Conservation (phyloP, 2,329 filamentous ascomycete species). For the Tolypocladium capitatum region DNA sequence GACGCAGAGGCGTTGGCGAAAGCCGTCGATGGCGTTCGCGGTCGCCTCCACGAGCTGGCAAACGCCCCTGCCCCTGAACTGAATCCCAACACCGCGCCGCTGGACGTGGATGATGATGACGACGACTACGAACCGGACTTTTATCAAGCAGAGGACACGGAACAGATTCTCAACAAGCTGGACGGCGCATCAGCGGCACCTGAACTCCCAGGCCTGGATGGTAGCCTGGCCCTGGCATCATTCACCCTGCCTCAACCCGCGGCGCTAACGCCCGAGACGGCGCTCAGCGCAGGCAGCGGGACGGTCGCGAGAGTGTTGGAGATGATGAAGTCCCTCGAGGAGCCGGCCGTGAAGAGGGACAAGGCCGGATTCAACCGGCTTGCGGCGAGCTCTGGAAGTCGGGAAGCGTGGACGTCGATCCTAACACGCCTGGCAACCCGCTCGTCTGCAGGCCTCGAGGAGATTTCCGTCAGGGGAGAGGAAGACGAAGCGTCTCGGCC, state of each 20-base stretch:
- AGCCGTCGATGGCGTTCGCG: constrained; percentile 53
- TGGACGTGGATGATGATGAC: constrained; percentile 68
- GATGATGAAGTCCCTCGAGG: constrained; percentile 62
- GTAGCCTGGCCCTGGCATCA: constrained; percentile 52
- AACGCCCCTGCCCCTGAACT: constrained; percentile 30
- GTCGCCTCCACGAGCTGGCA: constrained; percentile 32
- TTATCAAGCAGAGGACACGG: constrained; percentile 60
- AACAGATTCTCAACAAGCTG: constrained; percentile 66
- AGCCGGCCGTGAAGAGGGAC: constrained; percentile 45
- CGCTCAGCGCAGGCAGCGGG: constrained; percentile 59
- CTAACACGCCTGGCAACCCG: constrained; percentile 76
- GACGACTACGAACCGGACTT: constrained; percentile 83
- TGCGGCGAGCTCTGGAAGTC: constrained; percentile 70
- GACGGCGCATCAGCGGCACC: constrained; percentile 51
- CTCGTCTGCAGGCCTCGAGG: constrained; percentile 57
- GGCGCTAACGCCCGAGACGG: constrained; percentile 56
- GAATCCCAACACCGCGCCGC: constrained; percentile 44
- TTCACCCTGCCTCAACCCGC: constrained; percentile 72
- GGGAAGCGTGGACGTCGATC: constrained; percentile 84
- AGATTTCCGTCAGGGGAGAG: constrained; percentile 43
- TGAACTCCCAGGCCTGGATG: constrained; percentile 16
- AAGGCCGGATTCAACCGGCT: constrained; percentile 70
- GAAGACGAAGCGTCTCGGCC: constrained; percentile 30
- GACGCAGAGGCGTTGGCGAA: constrained; percentile 55
- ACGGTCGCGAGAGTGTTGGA: constrained; percentile 67